Evolutionary conservation across 192 early-diverging fungal species (phyloP), one percentile per base, ranked within the genome.

Genomic region (Podila verticillata): DNA sequence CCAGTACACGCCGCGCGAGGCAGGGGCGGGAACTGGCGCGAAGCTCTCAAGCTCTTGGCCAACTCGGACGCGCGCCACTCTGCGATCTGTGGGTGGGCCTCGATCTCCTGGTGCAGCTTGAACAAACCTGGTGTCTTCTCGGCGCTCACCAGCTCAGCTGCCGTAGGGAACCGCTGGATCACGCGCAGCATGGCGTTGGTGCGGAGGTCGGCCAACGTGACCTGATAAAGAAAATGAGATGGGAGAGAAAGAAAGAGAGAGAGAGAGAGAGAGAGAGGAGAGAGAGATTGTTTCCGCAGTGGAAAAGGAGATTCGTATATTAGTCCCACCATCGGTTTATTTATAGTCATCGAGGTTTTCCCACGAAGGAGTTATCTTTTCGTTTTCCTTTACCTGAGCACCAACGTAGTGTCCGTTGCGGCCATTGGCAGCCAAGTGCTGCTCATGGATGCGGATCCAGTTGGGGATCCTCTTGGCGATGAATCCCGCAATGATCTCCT

Each of bases 351-450:
- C 39, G 2, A 4, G 15, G 12, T 59, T 30, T 15, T 59, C 15
- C 19, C 24, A 51, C 24, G 48, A 49, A n/a, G 30, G 29, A 39
- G 22, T 54, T 1, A 54, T 54, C 51, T 2, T 26, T 9, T 26
- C 17, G 49, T 54, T 17, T 54, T 54, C 19, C 48, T 51, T 62
- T 72, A 68, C 75, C 54, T 34, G 36, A 30, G 72, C 65, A 12
- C 75, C 70, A 24, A 80, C 75, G 60, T 80, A 80, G 22, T 72
- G 75, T 1, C 70, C 75, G 34, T 72, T 80, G n/a, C 24, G 39
- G 0, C 65, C 69, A 44, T 72, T 80, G 35, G 75, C 75, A 47
- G 34, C 60, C 26, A 80, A 44, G 58, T 80, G 75, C 19, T 67
- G 13, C 29, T 80, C 75, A 67, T 80, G 75, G 47, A 80, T 68